Conservation (phyloP, 345 rosid species). For the Boechera stricta region DNA sequence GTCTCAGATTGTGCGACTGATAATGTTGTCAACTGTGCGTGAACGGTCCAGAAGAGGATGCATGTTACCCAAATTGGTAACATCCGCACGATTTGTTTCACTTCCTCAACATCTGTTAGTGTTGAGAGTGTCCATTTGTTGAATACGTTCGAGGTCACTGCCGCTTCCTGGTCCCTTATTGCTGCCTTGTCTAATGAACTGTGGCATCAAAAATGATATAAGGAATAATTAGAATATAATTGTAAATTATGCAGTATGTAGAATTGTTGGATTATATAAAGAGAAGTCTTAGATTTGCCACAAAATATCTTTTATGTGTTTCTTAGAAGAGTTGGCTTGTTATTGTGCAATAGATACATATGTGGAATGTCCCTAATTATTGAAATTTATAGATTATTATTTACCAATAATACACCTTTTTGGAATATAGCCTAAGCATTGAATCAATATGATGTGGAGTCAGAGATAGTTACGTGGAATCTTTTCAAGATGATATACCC, state of each 20-base stretch:
- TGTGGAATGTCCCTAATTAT: background rate
- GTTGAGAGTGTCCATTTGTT: slow-evolving; percentile 87
- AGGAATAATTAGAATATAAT: slow-evolving; percentile 6
- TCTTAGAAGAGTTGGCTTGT: background rate
- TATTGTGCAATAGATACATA: background rate
- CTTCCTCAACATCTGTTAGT: slow-evolving; percentile 92
- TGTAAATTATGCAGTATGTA: background rate
- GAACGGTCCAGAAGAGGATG: slow-evolving; percentile 91
- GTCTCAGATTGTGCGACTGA: slow-evolving; percentile 93
- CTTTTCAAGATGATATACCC: slow-evolving; percentile 22
- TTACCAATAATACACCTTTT: background rate
- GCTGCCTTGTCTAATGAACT: slow-evolving; percentile 93
- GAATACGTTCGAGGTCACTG: slow-evolving; percentile 16
- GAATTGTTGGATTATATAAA: background rate
- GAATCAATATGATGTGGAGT: slow-evolving; percentile 14
- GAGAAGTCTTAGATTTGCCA: background rate
- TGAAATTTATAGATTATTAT: background rate
- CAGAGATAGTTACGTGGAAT: slow-evolving; percentile 32
- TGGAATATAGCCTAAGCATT: slow-evolving; percentile 28
- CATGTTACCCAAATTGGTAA: slow-evolving; percentile 93
- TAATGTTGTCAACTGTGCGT: slow-evolving; percentile 92
- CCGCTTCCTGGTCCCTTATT: slow-evolving; percentile 54
- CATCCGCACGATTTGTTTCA: slow-evolving; percentile 85
- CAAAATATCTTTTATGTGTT: background rate
- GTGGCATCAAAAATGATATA: slow-evolving; percentile 29